These are phyloP conservation scores for Alternaria conjuncta DNA, from an alignment of 2,329 filamentous ascomycete species.

Conservation along the genomic window DNA sequence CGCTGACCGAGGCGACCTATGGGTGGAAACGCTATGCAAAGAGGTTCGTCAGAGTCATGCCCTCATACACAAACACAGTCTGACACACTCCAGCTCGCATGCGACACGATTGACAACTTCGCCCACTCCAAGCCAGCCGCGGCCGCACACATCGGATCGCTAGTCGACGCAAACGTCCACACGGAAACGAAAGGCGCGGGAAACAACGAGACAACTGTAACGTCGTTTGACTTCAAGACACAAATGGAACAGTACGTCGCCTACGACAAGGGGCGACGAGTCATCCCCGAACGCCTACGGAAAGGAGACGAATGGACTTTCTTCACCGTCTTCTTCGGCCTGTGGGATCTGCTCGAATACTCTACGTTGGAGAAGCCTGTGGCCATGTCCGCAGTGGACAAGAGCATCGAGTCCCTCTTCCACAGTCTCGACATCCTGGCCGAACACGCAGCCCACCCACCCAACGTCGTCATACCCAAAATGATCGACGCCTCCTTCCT, in stretches of 20 bases:
- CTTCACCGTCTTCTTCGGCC: conserved; percentile 48
- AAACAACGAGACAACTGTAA: conserved; percentile 22
- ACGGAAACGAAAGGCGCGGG: conserved; percentile 30
- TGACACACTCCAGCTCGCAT: conserved; percentile 42
- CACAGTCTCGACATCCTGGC: conserved; percentile 43
- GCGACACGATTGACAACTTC: conserved; percentile 47
- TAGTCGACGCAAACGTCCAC: conserved; percentile 42
- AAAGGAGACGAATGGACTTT: conserved; percentile 38
- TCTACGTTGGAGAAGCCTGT: conserved; percentile 33
- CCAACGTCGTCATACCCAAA: conserved; percentile 40
- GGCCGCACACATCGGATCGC: conserved; percentile 31
- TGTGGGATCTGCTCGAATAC: conserved; percentile 47
- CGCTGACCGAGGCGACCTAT: conserved; percentile 39
- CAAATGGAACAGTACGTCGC: conserved; percentile 47
- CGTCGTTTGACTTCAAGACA: conserved; percentile 44
- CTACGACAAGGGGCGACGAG: conserved; percentile 26
- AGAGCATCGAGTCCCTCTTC: conserved; percentile 43
- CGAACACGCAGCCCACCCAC: conserved; percentile 27
- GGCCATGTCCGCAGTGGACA: conserved; percentile 39
- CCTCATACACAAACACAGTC: conserved; percentile 6
- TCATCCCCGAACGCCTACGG: conserved; percentile 25
- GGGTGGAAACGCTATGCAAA: conserved; percentile 47
- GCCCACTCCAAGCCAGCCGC: conserved; percentile 38
- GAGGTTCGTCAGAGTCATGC: conserved; percentile 38
- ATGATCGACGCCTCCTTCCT: conserved; percentile 47